Conservation (phyloP, 2,329 filamentous ascomycete species). For the Penicillium sp. region DNA sequence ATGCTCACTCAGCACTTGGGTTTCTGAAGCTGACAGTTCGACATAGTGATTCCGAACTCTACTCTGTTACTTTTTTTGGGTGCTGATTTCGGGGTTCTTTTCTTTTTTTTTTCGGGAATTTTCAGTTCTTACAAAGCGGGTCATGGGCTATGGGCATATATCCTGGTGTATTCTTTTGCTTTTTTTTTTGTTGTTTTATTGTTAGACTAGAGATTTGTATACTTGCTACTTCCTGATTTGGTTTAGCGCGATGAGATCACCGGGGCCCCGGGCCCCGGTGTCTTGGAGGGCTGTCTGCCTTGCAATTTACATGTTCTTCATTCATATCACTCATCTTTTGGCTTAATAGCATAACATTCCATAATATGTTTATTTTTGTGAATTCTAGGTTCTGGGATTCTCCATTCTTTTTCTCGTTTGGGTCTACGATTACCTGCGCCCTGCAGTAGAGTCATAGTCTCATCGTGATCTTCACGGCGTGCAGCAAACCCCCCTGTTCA, state of each 20-base stretch:
- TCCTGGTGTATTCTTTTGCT: conserved; percentile 12
- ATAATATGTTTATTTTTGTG: background rate
- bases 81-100: background rate
- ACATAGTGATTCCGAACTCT: conserved; percentile 14
- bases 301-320: conserved; percentile 1
- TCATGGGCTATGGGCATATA: conserved; percentile 9
- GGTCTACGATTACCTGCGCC: conserved; percentile 5
- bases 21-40: conserved; percentile 7
- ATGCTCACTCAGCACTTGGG: conserved; percentile 9
- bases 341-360: background rate
- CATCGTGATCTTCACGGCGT: conserved; percentile 5
- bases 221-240: conserved; percentile 18
- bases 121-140: conserved; percentile 2
- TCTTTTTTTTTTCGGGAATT: background rate
- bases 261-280: conserved; percentile 8
- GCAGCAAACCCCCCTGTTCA: conserved; percentile 5
- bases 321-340: background rate
- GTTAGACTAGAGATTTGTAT: conserved; percentile 19
- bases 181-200: conserved; percentile 10
- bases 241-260: conserved; percentile 18
- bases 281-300: conserved; percentile 16
- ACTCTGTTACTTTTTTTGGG: conserved; percentile 11
- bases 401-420: background rate
- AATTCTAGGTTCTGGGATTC: background rate
- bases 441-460: conserved; percentile 7